phyloP scores from a whole-genome alignment of 2,329 filamentous ascomycete species.

The Fusarium anguioides region DNA sequence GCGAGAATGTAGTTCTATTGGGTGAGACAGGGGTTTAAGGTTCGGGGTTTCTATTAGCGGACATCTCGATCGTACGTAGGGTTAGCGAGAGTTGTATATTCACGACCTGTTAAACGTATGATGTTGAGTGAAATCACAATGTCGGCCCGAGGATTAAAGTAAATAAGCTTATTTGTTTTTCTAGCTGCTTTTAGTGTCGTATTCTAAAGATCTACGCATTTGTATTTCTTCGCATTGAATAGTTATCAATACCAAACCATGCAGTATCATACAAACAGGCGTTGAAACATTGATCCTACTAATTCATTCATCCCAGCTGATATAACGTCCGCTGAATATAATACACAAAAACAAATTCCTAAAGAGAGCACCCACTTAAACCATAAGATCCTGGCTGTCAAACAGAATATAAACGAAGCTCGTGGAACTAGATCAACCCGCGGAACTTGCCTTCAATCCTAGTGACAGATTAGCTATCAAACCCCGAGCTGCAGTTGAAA shows the following conservation, averaged over 20 bases:
- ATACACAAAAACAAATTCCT: not conserved
- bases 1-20: slow-evolving; percentile 33
- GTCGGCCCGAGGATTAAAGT: not conserved
- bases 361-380: not conserved
- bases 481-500: not conserved
- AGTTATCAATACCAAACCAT: not conserved
- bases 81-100: not conserved
- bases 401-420: not conserved
- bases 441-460: not conserved
- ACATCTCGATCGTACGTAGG: slow-evolving; percentile 19
- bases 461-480: not conserved
- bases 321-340: not conserved
- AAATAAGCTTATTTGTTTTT: not conserved
- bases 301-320: not conserved
- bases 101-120: not conserved
- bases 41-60: slow-evolving; percentile 13
- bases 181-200: not conserved
- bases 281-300: not conserved
- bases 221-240: not conserved
- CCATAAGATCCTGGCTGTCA: not conserved
- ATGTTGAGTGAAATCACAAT: not conserved
- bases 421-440: not conserved
- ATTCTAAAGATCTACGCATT: not conserved
- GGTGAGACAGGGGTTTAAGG: slow-evolving; percentile 8
- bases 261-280: not conserved